A percentile compares a stretch with the other conserved stretches of the same genome.
Evolutionary conservation across 306 rosid genomes (phyloP).

Genomic region (Cotoneaster glaucophyllus): DNA sequence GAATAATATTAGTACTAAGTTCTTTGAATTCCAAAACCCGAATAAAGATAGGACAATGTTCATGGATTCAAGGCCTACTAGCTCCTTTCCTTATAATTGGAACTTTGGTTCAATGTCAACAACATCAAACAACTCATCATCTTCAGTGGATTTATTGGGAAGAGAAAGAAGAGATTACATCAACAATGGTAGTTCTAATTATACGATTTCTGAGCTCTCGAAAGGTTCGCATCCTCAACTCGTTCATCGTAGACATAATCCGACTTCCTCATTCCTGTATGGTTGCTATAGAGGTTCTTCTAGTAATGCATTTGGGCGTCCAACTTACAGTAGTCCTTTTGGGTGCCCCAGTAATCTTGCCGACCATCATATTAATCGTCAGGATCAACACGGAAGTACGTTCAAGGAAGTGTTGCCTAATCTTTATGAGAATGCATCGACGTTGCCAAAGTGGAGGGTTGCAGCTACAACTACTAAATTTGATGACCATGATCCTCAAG

Average conservation of each 20-base stretch:
- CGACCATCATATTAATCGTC: neutral
- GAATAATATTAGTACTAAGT: constrained; percentile 10
- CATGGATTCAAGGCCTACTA: constrained; percentile 18
- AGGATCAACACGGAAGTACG: constrained; percentile 6
- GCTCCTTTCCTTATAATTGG: constrained; percentile 45
- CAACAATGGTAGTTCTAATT: constrained; percentile 16
- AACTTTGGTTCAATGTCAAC: constrained; percentile 39
- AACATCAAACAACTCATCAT: neutral
- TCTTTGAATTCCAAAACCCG: constrained; percentile 37
- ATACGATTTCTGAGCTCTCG: constrained; percentile 26
- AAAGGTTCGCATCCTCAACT: constrained; percentile 27
- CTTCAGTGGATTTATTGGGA: constrained; percentile 3
- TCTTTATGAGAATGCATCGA: constrained; percentile 22
- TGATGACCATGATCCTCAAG: constrained; percentile 27
- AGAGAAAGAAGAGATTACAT: constrained; percentile 30
- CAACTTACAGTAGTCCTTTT: constrained; percentile 39
- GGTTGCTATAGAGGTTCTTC: constrained; percentile 13
- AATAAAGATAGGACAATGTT: constrained; percentile 16
- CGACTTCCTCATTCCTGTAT: constrained; percentile 9
- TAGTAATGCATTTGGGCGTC: constrained; percentile 17
- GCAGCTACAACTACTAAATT: constrained; percentile 3
- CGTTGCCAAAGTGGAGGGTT: neutral
- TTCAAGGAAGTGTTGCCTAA: constrained; percentile 25
- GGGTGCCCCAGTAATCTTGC: constrained; percentile 20
- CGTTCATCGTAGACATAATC: constrained; percentile 15